phyloP scores from a whole-genome alignment of 2,329 filamentous ascomycete species.

The Malbranchea zuffiana region DNA sequence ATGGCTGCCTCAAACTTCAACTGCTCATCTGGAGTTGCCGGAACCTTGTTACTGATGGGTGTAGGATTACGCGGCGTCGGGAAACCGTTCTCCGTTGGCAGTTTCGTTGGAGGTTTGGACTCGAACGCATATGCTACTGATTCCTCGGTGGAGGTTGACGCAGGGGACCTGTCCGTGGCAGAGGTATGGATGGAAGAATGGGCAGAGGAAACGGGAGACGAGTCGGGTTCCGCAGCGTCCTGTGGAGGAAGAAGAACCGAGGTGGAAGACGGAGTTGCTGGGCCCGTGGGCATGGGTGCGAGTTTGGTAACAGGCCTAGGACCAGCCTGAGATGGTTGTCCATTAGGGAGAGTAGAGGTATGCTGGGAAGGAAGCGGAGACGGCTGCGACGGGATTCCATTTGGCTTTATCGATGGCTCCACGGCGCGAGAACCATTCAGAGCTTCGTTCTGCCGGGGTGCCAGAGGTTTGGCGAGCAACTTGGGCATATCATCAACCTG shows the following conservation, averaged over 20 bases:
- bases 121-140: slow-evolving; percentile 9
- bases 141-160: slow-evolving; percentile 13
- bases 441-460: no score
- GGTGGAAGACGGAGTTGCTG: neutral
- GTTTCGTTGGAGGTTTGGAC: neutral
- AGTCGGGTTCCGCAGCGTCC: slow-evolving; percentile 4
- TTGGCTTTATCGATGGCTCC: no score
- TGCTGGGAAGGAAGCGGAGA: no score
- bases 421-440: no score
- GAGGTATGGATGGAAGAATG: slow-evolving; percentile 13
- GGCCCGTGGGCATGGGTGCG: no score
- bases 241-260: slow-evolving; percentile 8
- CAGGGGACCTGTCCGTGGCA: slow-evolving; percentile 12
- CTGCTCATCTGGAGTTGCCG: slow-evolving; percentile 49
- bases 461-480: no score
- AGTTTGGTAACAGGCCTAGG: no score
- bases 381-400: no score
- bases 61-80: slow-evolving; percentile 19
- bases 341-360: no score
- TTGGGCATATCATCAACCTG: no score
- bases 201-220: slow-evolving; percentile 11
- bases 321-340: no score
- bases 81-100: slow-evolving; percentile 12
- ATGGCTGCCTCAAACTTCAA: slow-evolving; percentile 46
- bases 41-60: slow-evolving; percentile 25